A percentile compares a stretch with the other conserved stretches of the same genome.
phyloP scores from a whole-genome alignment of 2,329 filamentous ascomycete species.

The Chaetomiaceae sp. region DNA sequence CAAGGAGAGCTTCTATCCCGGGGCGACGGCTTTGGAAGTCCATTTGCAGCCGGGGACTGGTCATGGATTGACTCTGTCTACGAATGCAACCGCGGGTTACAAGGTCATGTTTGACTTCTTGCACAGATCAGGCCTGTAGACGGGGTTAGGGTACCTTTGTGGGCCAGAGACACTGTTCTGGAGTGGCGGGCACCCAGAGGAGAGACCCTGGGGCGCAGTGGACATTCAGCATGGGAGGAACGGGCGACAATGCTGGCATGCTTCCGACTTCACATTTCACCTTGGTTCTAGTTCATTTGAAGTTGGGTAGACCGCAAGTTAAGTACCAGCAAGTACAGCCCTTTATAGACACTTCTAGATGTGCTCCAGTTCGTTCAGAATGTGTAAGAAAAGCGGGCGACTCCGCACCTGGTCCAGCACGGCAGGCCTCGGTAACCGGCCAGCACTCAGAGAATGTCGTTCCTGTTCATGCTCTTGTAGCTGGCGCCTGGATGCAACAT shows the following conservation, averaged over 20 bases:
- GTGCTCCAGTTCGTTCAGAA: background rate
- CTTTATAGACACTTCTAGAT: background rate
- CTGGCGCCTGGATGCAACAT: background rate
- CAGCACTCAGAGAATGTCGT: too few relatives aligned
- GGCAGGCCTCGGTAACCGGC: background rate
- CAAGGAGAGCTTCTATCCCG: background rate
- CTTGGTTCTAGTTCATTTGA: background rate
- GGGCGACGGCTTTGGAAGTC: background rate
- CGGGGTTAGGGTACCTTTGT: too few relatives aligned
- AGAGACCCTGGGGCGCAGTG: too few relatives aligned
- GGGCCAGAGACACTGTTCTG: too few relatives aligned
- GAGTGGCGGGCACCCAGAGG: too few relatives aligned
- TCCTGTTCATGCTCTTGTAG: background rate
- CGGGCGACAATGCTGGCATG: too few relatives aligned
- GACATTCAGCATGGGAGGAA: too few relatives aligned
- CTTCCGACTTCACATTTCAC: too few relatives aligned
- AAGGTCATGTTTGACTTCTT: background rate
- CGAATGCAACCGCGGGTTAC: background rate
- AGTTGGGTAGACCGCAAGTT: background rate
- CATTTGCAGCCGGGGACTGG: background rate
- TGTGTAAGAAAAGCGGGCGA: background rate
- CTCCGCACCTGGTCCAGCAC: background rate
- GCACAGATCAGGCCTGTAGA: background rate
- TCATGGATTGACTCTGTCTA: background rate
- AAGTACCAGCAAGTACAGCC: background rate